Evolutionary conservation across 2,329 filamentous ascomycete species (phyloP), one percentile per base, ranked within the genome.

Genomic region (Thelonectria rubi): DNA sequence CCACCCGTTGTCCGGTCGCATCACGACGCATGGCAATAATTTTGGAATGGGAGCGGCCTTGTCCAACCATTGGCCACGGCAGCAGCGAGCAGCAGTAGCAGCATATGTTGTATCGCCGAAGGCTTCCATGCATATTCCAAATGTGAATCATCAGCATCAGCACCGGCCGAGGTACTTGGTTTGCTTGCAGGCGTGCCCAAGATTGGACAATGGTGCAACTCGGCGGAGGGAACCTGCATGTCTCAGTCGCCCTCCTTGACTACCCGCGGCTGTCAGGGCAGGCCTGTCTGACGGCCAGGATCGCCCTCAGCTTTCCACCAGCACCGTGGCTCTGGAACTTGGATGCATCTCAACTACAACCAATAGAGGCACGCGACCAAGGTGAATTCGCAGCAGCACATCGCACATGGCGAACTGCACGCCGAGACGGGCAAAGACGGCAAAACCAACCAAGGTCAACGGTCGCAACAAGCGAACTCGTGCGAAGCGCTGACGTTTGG

Each of bases 321-420:
- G 46, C 55, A 71, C 69, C 69, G 57, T 54, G 59, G 58, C 34
- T 59, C 54, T 60, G 69, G 69, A 61, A 64, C 55, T 46, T 63
- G 57, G 57, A 55, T 61, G 60, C 64, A 64, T 60, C 57, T 64
- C 40, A 45, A 55, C 52, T 46, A 45, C 47, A 43, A 48, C 58
- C 69, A 66, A 63, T 55, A 43, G 45, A 42, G 57, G 26, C 58
- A 50, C 53, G 15, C 32, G 18, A 10, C 20, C 21, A 24, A 40
- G 39, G 18, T 26, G 24, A 34, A 34, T 8, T 34, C 3, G 32
- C 32, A 34, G 52, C 57, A 62, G 45, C 65, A 58, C 62, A 61
- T 51, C 51, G 47, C 55, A 46, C 40, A 37, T 11, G 11, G 53
- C 32, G 43, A 45, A 45, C 57, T 34, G 24, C 30, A 24, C 39